Evolutionary conservation across 495 filamentous ascomycete species (phyloP).

Genomic region (Lepidopterella palustris): DNA sequence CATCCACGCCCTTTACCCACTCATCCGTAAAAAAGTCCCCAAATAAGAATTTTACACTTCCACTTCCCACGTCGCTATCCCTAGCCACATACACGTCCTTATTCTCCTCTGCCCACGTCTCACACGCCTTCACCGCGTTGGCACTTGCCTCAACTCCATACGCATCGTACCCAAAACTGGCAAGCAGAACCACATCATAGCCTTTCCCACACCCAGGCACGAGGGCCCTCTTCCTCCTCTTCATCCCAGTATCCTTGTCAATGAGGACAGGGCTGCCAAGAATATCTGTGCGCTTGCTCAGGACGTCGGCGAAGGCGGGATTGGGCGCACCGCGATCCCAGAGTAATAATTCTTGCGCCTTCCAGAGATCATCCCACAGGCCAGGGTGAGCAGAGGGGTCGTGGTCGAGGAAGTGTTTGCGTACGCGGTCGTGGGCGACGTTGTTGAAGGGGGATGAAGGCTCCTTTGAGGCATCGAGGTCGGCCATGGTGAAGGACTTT

Average conservation of each 20-base stretch:
- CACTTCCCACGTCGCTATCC: slow-evolving; percentile 44
- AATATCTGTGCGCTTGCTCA: slow-evolving; percentile 43
- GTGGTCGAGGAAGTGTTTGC: slow-evolving; percentile 25
- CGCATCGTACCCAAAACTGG: slow-evolving; percentile 63
- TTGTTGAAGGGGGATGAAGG: neutral
- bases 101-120: slow-evolving; percentile 38
- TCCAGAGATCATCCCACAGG: slow-evolving; percentile 59
- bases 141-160: slow-evolving; percentile 64
- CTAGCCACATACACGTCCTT: slow-evolving; percentile 42
- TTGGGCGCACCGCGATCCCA: slow-evolving; percentile 64
- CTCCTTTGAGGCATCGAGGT: too few species aligned
- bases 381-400: slow-evolving; percentile 12
- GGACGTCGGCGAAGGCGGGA: slow-evolving; percentile 58
- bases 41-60: slow-evolving; percentile 51
- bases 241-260: slow-evolving; percentile 37
- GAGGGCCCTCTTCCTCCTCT: slow-evolving; percentile 36
- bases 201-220: slow-evolving; percentile 66
- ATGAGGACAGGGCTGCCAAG: slow-evolving; percentile 40
- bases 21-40: slow-evolving; percentile 70
- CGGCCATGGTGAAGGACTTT: neutral
- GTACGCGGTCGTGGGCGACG: slow-evolving; percentile 26
- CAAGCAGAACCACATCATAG: slow-evolving; percentile 66
- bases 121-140: slow-evolving; percentile 50
- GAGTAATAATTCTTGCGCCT: slow-evolving; percentile 53
- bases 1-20: slow-evolving; percentile 44